phyloP scores from a whole-genome alignment of 371 early-diverging fungal genomes.

The Haplosporangium sp. region DNA sequence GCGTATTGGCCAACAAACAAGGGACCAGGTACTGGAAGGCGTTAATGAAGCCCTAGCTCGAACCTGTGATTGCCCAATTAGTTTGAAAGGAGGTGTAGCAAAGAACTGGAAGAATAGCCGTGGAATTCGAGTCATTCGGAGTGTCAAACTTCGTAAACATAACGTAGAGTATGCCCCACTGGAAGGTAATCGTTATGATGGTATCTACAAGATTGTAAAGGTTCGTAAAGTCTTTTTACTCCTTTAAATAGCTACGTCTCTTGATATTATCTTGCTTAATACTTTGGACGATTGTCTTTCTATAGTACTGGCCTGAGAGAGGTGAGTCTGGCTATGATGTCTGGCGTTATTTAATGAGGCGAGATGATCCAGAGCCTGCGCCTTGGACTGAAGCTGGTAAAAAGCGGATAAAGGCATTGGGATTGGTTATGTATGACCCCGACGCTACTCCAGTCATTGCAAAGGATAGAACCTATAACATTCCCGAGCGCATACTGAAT shows the following conservation, averaged over 20 bases:
- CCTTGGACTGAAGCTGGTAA: slow-evolving; percentile 72
- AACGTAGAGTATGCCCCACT: slow-evolving; percentile 63
- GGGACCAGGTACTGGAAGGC: slow-evolving; percentile 59
- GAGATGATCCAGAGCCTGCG: slow-evolving; percentile 72
- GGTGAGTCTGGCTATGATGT: slow-evolving; percentile 53
- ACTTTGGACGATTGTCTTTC: background rate
- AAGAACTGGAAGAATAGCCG: slow-evolving; percentile 67
- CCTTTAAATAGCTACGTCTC: background rate
- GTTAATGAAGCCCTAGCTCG: slow-evolving; percentile 60
- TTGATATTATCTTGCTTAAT: background rate
- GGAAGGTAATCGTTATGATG: slow-evolving; percentile 74
- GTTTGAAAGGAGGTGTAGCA: slow-evolving; percentile 60
- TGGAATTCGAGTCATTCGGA: slow-evolving; percentile 70
- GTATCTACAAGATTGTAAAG: slow-evolving; percentile 71
- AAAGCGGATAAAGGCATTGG: slow-evolving; percentile 48
- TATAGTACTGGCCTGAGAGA: slow-evolving; percentile 66
- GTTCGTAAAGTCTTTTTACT: background rate
- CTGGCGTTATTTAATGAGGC: slow-evolving; percentile 66
- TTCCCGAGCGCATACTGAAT: background rate
- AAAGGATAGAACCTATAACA: background rate
- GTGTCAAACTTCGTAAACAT: slow-evolving; percentile 55
- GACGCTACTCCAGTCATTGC: slow-evolving; percentile 3
- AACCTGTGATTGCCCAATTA: slow-evolving; percentile 65
- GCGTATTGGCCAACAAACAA: slow-evolving; percentile 53
- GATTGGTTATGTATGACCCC: slow-evolving; percentile 56